These are phyloP conservation scores for Picea sitchensis DNA, from an alignment of 75 land plant genomes.

Conservation along the genomic window DNA sequence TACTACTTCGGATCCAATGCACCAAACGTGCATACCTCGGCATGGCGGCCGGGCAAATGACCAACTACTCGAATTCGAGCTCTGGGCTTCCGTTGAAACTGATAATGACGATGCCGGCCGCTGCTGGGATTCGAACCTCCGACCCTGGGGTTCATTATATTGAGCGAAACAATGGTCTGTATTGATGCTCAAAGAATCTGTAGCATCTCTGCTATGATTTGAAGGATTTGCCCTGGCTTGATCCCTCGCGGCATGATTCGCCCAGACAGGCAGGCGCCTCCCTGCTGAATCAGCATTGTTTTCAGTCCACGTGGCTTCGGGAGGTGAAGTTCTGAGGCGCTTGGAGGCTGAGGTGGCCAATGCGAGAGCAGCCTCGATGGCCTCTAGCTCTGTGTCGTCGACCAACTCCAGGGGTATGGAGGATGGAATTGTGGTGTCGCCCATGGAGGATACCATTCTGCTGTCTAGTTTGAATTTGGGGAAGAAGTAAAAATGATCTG, in stretches of 20 bases:
- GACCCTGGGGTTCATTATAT: background rate
- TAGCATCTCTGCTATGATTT: too few species aligned
- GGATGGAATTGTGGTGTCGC: background rate
- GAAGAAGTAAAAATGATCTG: too few species aligned
- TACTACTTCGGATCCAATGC: background rate
- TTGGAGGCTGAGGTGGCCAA: background rate
- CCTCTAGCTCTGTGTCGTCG: background rate
- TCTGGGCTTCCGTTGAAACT: too few species aligned
- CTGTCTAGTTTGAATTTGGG: background rate
- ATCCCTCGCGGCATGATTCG: too few species aligned
- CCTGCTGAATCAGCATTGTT: background rate
- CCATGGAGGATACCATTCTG: background rate
- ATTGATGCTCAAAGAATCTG: background rate
- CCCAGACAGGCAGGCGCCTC: background rate
- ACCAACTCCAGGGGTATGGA: background rate
- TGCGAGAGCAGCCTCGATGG: constrained; percentile 5
- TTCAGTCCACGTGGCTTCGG: background rate
- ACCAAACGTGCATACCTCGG: background rate
- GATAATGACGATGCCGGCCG: too few species aligned
- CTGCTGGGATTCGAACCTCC: background rate
- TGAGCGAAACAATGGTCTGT: background rate
- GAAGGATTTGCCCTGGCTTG: too few species aligned
- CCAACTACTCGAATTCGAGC: background rate
- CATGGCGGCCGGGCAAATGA: background rate
- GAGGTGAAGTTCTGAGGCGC: background rate